Conservation (phyloP, 1,139 yeast species). For the Debaryomycetaceae sp. region DNA sequence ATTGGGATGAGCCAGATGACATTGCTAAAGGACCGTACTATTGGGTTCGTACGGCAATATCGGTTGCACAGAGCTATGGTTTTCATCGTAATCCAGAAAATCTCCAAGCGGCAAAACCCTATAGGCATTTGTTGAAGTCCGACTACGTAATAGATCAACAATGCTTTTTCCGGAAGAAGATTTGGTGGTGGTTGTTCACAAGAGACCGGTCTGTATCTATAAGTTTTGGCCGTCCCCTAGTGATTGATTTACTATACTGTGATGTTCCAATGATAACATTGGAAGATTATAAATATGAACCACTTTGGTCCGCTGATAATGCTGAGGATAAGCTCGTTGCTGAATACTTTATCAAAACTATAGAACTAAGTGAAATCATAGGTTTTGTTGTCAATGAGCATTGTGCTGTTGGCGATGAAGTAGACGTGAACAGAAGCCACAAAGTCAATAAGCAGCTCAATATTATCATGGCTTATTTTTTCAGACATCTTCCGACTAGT, state of each 20-base stretch:
- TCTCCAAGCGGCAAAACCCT: conserved; percentile 3
- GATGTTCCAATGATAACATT: conserved; percentile 6
- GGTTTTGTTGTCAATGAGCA: conserved; percentile 10
- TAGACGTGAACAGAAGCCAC: conserved; percentile 4
- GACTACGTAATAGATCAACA: conserved; percentile 8
- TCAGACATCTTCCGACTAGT: conserved; percentile 7
- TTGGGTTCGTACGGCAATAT: conserved; percentile 10
- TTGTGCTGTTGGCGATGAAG: conserved; percentile 2
- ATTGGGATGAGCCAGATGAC: conserved; percentile 14
- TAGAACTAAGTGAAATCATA: conserved; percentile 9
- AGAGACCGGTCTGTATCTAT: conserved; percentile 11
- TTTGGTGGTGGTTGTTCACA: conserved; percentile 14
- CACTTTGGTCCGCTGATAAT: conserved; percentile 5
- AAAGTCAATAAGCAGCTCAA: conserved; percentile 11
- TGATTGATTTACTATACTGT: conserved; percentile 6
- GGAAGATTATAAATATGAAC: conserved; percentile 11
- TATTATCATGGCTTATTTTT: conserved; percentile 10
- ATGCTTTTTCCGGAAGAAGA: conserved; percentile 9
- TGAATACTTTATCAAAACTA: conserved; percentile 8
- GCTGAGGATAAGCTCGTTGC: conserved; percentile 6
- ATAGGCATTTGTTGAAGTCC: conserved; percentile 1
- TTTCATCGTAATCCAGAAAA: conserved; percentile 9
- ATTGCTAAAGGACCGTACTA: conserved; percentile 7
- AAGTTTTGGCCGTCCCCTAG: conserved; percentile 12
- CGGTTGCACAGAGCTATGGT: conserved; percentile 9